These are phyloP conservation scores for Mortierella sp. DNA, from an alignment of 371 early-diverging fungal genomes.

Conservation along the genomic window DNA sequence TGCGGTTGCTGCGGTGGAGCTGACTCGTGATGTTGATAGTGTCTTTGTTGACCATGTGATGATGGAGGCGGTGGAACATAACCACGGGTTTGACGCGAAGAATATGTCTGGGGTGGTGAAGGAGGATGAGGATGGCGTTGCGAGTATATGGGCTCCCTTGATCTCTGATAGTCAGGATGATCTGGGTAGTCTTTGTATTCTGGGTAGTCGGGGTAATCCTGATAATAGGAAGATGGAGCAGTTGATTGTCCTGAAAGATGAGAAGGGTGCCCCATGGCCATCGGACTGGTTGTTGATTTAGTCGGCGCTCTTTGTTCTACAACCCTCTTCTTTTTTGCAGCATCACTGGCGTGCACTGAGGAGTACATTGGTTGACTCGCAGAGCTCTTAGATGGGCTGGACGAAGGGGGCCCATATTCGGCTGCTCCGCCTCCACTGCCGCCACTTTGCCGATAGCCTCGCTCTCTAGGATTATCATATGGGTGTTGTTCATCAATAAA, in stretches of 20 bases:
- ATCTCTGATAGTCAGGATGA: not conserved
- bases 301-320: not conserved
- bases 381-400: conserved; percentile 10
- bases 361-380: conserved; percentile 1
- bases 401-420: conserved; percentile 8
- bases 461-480: conserved; percentile 8
- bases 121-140: conserved; percentile 9
- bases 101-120: conserved; percentile 10
- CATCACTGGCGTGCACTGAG: not conserved
- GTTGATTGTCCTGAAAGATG: conserved; percentile 10
- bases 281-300: not conserved
- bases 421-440: not conserved
- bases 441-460: conserved; percentile 8
- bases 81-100: conserved; percentile 1
- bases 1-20: not conserved
- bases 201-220: not conserved
- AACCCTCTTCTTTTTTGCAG: conserved; percentile 18
- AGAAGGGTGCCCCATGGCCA: not conserved
- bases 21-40: conserved; percentile 15
- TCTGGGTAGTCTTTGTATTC: conserved; percentile 6
- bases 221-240: not conserved
- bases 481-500: not conserved
- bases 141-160: conserved; percentile 4
- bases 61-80: not conserved
- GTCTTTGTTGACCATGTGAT: not conserved